Conservation (phyloP, 768 basidiomycete species). For the Lentinula raphanica region DNA sequence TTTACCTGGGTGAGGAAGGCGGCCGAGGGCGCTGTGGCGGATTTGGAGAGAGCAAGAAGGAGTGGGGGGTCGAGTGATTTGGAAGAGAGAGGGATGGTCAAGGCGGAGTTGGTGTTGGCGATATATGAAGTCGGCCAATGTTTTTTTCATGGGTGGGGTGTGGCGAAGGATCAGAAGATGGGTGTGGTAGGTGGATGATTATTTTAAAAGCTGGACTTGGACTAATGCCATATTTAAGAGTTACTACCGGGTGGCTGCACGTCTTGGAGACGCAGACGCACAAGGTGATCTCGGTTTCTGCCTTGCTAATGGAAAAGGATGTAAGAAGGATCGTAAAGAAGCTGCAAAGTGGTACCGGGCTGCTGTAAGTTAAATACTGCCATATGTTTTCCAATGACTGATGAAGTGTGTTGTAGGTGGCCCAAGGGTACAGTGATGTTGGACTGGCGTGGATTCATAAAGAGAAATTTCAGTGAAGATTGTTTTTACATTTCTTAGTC, state of each 20-base stretch:
- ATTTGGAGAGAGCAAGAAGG: slow-evolving; percentile 46
- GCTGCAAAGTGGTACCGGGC: slow-evolving; percentile 88
- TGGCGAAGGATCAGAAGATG: slow-evolving; percentile 84
- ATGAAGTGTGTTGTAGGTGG: slow-evolving; percentile 30
- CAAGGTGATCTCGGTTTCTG: slow-evolving; percentile 85
- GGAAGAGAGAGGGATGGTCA: not conserved
- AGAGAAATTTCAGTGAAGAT: slow-evolving; percentile 60
- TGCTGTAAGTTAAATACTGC: slow-evolving; percentile 66
- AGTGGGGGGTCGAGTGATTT: slow-evolving; percentile 24
- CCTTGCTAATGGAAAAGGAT: slow-evolving; percentile 80
- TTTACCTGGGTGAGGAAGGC: slow-evolving; percentile 83
- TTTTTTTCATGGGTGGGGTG: slow-evolving; percentile 92
- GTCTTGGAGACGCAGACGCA: slow-evolving; percentile 81
- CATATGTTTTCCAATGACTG: too few species aligned
- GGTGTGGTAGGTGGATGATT: slow-evolving; percentile 55
- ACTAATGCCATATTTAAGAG: slow-evolving; percentile 35
- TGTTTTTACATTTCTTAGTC: not conserved
- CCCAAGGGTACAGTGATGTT: slow-evolving; percentile 74
- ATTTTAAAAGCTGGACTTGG: not conserved
- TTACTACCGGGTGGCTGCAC: slow-evolving; percentile 81
- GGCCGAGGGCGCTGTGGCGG: slow-evolving; percentile 73
- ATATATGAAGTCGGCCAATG: slow-evolving; percentile 92
- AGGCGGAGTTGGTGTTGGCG: slow-evolving; percentile 81
- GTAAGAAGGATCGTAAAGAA: slow-evolving; percentile 82
- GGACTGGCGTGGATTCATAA: slow-evolving; percentile 92